Evolutionary conservation across 2,329 filamentous ascomycete genomes (phyloP).

Genomic region (Fusarium protoensiforme): DNA sequence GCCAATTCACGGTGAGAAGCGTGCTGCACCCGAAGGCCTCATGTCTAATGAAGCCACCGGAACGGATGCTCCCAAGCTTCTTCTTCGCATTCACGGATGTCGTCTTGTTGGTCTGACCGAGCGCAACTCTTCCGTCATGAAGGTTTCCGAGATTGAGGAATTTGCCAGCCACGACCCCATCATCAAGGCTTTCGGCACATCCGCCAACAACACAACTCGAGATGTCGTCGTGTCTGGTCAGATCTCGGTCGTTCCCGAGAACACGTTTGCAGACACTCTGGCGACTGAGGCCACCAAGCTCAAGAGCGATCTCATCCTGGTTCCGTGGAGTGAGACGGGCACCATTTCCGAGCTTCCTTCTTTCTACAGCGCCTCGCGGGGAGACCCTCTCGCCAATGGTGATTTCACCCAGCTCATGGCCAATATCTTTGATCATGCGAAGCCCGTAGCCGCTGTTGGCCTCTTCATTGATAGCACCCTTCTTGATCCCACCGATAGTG

Average conservation of each 20-base stretch:
- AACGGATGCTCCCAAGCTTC: background rate
- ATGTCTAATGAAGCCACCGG: background rate
- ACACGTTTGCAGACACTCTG: slow-evolving; percentile 81
- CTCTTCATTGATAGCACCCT: slow-evolving; percentile 20
- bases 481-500: slow-evolving; percentile 4
- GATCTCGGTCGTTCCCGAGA: slow-evolving; percentile 80
- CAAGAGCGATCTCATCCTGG: slow-evolving; percentile 76
- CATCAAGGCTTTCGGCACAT: slow-evolving; percentile 82
- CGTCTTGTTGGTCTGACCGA: slow-evolving; percentile 90
- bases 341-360: slow-evolving; percentile 20
- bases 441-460: slow-evolving; percentile 5
- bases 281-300: slow-evolving; percentile 76
- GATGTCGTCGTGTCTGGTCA: slow-evolving; percentile 80
- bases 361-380: slow-evolving; percentile 21
- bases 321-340: slow-evolving; percentile 77
- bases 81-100: slow-evolving; percentile 70
- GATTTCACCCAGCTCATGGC: slow-evolving; percentile 17
- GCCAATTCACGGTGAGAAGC: background rate
- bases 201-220: slow-evolving; percentile 11
- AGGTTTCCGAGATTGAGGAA: slow-evolving; percentile 83
- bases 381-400: slow-evolving; percentile 23
- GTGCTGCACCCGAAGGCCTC: background rate
- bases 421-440: slow-evolving; percentile 17
- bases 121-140: slow-evolving; percentile 94
- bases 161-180: slow-evolving; percentile 80